A percentile compares a stretch with the other conserved stretches of the same genome.
Conservation (phyloP, 371 early-diverging fungal genomes). For the Mortierella sp. region DNA sequence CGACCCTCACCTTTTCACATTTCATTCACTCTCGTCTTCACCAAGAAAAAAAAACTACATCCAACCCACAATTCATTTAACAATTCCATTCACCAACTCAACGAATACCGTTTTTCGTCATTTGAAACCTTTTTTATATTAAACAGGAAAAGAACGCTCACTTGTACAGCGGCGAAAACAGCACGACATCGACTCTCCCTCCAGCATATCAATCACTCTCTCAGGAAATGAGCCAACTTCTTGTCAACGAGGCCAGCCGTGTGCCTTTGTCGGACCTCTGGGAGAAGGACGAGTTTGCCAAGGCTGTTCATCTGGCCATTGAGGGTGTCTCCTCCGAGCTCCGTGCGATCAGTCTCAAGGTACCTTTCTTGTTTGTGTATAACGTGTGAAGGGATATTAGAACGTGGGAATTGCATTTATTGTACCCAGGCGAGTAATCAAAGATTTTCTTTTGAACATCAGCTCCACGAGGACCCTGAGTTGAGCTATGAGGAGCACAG, state of each 20-base stretch:
- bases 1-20: not conserved
- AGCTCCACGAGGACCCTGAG: conserved; percentile 62
- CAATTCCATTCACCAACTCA: not conserved
- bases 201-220: conserved; percentile 37
- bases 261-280: conserved; percentile 27
- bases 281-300: conserved; percentile 43
- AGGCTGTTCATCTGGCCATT: conserved; percentile 59
- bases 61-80: not conserved
- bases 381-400: too few species aligned
- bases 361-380: conserved; percentile 14
- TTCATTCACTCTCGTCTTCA: not conserved
- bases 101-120: not conserved
- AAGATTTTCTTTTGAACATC: too few species aligned
- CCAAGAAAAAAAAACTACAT: not conserved
- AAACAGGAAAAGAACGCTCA: conserved; percentile 30
- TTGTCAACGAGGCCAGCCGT: not conserved
- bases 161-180: conserved; percentile 11
- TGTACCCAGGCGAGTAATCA: not conserved
- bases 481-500: conserved; percentile 55
- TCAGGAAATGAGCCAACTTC: conserved; percentile 28
- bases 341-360: conserved; percentile 62
- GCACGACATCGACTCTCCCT: conserved; percentile 6
- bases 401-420: not conserved
- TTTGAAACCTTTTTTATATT: not conserved
- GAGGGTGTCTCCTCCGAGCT: conserved; percentile 60